Evolutionary conservation across 441 rosid genomes (phyloP), one percentile per base, ranked within the genome.

Genomic region (Pelargonium myrrhifolium): DNA sequence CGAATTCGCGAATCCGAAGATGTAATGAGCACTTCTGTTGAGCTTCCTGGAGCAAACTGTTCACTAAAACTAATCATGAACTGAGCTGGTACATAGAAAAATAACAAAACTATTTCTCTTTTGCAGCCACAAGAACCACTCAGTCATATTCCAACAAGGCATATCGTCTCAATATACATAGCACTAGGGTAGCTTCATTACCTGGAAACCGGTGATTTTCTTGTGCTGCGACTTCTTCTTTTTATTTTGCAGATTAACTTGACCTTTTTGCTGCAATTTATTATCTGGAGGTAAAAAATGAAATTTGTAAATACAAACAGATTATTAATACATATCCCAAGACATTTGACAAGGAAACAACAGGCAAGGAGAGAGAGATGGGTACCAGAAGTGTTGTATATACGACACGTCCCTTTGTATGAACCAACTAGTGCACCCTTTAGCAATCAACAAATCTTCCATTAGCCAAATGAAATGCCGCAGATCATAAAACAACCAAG

Each of bases 131-230:
- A 35, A 35, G 39, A 58, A 45, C 65, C 11, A 67, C 31, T 42
- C 42, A 9, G 42, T 65, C 60, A 24, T 21, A 70, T 68, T 62
- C 5, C 17, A 55, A 4, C 28, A 35, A 9, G 28, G 17, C 37
- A 2, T 5, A 68, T 2, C 20, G 55, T 12, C 59, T 11, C 28
- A 53, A 51, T 37, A 43, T 17, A 31, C 14, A 62, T 14, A 0
- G 20, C 24, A 12, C 10, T 37, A 21, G 9, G 18, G 61, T 37
- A 59, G 18, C 10, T 61, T 40, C 66, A 60, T 73, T 82, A 95
- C 98, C 96, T 95, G 98, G 82, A 95, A 95, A 77, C 99, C 98
- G 28, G 98, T 95, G 76, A 95, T 92, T 81, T 92, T 94, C 81
- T 86, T 94, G 56, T 77, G 92, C 76, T 86, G 94, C 68, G 98